Evolutionary conservation across 2,329 filamentous ascomycete species (phyloP), one percentile per base, ranked within the genome.

Genomic region (Xylariaceae sp.): DNA sequence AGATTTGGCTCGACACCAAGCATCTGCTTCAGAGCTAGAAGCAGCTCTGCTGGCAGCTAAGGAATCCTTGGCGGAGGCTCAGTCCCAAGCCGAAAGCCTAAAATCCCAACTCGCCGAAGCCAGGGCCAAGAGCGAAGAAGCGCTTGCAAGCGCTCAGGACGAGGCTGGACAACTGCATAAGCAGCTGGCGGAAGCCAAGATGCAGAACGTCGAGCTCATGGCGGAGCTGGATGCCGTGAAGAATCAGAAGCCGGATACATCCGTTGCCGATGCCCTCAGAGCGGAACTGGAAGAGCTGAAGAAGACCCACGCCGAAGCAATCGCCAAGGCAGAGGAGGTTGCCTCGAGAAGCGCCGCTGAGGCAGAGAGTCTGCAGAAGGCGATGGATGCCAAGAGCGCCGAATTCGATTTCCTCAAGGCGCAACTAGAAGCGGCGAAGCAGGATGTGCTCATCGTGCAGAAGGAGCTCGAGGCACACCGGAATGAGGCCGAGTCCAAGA

Each of bases 151-250:
- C 53, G 56, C 65, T 2, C 62, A 73, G 46, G 59, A 63, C 18
- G 75, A 79, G 48, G 56, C 66, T 21, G 66, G 69, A 46, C 64
- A 69, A 16, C 57, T 78, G 46, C 67, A 69, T 39, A 70, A 71
- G 50, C 67, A 73, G 50, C 70, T 80, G 29, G 76, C 73, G 2
- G 65, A 71, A 34, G 73, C 74, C 48, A 79, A 79, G 65, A 76
- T 78, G 64, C 71, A 72, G 39, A 75, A 75, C 44, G 72, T 76
- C 43, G 73, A 71, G 40, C 70, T 75, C 8, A 68, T 76, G 57
- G 76, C 77, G 14, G 76, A 79, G 35, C 67, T 82, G 12, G 78
- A 83, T 44, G 74, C 74, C 6, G 60, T 66, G 31, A 72, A 68
- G 61, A 78, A 66, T 52, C 67, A 67, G 50, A 78, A 72, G 57